phyloP scores from a whole-genome alignment of 202 grass and related monocot species.

The Cymbopogon flexuosus region DNA sequence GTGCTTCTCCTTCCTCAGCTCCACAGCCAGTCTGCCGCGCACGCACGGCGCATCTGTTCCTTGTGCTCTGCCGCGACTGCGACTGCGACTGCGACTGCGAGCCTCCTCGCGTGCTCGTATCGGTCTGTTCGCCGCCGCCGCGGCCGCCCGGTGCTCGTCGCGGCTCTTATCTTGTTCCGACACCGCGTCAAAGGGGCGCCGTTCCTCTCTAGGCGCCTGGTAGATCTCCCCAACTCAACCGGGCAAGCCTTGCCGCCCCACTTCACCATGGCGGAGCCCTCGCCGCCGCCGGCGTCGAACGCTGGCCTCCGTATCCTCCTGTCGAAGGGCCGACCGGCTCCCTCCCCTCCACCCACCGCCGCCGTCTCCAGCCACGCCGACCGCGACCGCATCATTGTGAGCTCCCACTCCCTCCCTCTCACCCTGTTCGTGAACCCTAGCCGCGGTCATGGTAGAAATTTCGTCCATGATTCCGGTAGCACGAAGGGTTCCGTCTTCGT shows the following conservation, averaged over 20 bases:
- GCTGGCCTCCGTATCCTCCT: conserved; percentile 71
- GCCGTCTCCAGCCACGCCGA: conserved; percentile 66
- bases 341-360: not conserved
- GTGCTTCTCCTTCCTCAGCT: not conserved
- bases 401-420: not conserved
- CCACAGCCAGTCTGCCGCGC: not conserved
- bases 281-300: conserved; percentile 34
- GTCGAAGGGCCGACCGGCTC: conserved; percentile 38
- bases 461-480: not conserved
- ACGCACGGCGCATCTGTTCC: not conserved
- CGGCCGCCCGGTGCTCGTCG: not conserved
- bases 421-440: not conserved
- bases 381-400: conserved; percentile 80
- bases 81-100: not conserved
- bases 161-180: not conserved
- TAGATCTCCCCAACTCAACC: not conserved
- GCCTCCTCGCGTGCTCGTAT: not conserved
- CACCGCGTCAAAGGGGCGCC: not conserved
- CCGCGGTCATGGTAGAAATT: not conserved
- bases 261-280: conserved; percentile 48
- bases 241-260: not conserved
- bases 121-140: not conserved
- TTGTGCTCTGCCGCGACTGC: not conserved
- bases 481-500: no score
- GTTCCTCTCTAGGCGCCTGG: not conserved